Evolutionary conservation across 306 rosid species (phyloP).

Genomic region (Bauhinia variegata): DNA sequence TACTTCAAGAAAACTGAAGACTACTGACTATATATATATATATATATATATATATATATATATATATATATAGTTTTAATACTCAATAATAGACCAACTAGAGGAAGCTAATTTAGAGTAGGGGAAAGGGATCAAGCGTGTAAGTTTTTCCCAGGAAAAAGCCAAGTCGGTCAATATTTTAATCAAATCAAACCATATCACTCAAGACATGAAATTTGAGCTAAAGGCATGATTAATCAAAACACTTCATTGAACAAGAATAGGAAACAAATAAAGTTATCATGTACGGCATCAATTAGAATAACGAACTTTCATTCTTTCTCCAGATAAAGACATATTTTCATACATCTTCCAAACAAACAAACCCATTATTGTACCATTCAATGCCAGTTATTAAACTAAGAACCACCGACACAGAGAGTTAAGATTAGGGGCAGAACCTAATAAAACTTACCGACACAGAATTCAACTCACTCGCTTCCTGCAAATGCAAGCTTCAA

Average conservation of each 20-base stretch:
- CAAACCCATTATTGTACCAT: conserved; percentile 18
- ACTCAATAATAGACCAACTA: conserved; percentile 1
- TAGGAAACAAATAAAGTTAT: conserved; percentile 25
- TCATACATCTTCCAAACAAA: conserved; percentile 16
- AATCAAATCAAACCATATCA: conserved; percentile 24
- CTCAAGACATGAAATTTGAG: not conserved
- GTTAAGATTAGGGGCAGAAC: conserved; percentile 31
- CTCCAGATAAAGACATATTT: not conserved
- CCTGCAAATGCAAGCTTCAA: conserved; percentile 32
- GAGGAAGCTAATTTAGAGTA: conserved; percentile 7
- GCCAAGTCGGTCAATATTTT: conserved; percentile 25
- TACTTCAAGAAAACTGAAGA: too few species aligned
- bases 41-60: too few species aligned
- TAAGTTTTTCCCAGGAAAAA: conserved; percentile 1
- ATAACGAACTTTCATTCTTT: conserved; percentile 2
- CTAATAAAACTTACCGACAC: conserved; percentile 37
- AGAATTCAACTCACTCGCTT: conserved; percentile 49
- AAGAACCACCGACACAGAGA: conserved; percentile 38
- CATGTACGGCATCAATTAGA: conserved; percentile 1
- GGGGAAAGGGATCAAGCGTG: not conserved
- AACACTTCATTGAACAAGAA: conserved; percentile 28
- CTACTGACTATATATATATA: not conserved
- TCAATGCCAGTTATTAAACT: conserved; percentile 14
- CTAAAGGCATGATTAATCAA: conserved; percentile 1
- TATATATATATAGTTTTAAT: not conserved